Evolutionary conservation across 1,139 yeast genomes (phyloP).

Genomic region (Sugiyamaella castrensis): DNA sequence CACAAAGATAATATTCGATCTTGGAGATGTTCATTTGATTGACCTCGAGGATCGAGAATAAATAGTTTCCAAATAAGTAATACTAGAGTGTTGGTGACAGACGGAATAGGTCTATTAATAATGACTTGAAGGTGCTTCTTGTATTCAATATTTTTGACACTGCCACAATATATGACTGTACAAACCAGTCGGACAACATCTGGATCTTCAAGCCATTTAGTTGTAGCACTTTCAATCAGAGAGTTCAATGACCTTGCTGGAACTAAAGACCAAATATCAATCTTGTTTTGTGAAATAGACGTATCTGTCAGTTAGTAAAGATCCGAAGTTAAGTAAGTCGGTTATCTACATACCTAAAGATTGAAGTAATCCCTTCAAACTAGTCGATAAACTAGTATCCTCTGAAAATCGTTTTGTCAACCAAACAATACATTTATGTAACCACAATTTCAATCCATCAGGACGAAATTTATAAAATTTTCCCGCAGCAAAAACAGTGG

Average conservation of each 20-base stretch:
- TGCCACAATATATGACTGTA: slow-evolving; percentile 41
- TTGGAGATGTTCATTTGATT: slow-evolving; percentile 49
- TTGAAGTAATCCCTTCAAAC: slow-evolving; percentile 11
- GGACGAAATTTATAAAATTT: slow-evolving; percentile 2
- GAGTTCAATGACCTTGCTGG: slow-evolving; percentile 55
- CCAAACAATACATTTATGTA: slow-evolving; percentile 28
- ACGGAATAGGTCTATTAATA: slow-evolving; percentile 43
- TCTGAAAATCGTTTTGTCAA: slow-evolving; percentile 31
- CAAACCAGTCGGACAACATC: slow-evolving; percentile 47
- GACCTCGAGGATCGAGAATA: slow-evolving; percentile 44
- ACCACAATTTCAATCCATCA: slow-evolving; percentile 14
- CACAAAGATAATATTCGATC: slow-evolving; percentile 52
- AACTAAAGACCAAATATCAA: slow-evolving; percentile 46
- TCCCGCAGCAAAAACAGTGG: slow-evolving; percentile 4
- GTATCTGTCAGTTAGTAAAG: slow-evolving; percentile 1
- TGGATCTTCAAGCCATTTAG: slow-evolving; percentile 47
- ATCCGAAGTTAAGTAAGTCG: not conserved
- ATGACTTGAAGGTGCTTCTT: slow-evolving; percentile 62
- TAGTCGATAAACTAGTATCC: slow-evolving; percentile 18
- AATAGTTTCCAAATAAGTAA: slow-evolving; percentile 31
- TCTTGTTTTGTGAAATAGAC: slow-evolving; percentile 5
- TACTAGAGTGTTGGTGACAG: slow-evolving; percentile 17
- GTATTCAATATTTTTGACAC: slow-evolving; percentile 43
- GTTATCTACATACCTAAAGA: slow-evolving; percentile 17
- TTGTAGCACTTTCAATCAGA: slow-evolving; percentile 62